These are phyloP conservation scores for Sequoia sempervirens DNA, from an alignment of 75 land plant genomes.

Conservation along the genomic window DNA sequence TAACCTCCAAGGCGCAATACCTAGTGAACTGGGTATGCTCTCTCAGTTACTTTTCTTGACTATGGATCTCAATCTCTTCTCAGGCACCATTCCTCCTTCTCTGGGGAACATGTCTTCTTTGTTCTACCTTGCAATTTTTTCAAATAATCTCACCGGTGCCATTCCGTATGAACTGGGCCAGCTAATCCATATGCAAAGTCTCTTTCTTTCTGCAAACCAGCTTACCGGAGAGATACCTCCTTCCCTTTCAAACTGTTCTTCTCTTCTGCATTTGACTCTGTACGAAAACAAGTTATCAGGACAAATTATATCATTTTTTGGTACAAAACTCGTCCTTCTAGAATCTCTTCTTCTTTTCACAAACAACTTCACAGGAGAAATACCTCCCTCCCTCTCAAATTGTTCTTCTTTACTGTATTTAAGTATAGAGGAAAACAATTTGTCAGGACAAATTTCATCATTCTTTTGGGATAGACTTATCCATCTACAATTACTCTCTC, in stretches of 20 bases:
- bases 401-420: neutral
- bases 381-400: neutral
- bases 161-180: slow-evolving; percentile 19
- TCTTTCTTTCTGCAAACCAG: slow-evolving; percentile 9
- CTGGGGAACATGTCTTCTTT: slow-evolving; percentile 16
- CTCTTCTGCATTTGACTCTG: neutral
- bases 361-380: neutral
- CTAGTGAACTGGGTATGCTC: neutral
- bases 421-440: neutral
- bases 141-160: slow-evolving; percentile 31
- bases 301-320: slow-evolving; percentile 14
- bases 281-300: slow-evolving; percentile 15
- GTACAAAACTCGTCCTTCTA: slow-evolving; percentile 14
- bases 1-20: neutral
- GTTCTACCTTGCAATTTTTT: slow-evolving; percentile 17
- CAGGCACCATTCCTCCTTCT: slow-evolving; percentile 25
- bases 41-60: neutral
- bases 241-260: neutral
- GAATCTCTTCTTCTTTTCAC: slow-evolving; percentile 11
- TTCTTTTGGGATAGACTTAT: neutral
- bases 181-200: slow-evolving; percentile 13
- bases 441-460: neutral
- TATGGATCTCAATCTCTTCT: slow-evolving; percentile 10
- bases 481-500: slow-evolving; percentile 4
- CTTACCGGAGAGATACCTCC: neutral